Percentiles rank a stretch among this genome's conserved stretches.
Conservation (phyloP, 208 protist genomes). For the Acanthamoeba royreba region DNA sequence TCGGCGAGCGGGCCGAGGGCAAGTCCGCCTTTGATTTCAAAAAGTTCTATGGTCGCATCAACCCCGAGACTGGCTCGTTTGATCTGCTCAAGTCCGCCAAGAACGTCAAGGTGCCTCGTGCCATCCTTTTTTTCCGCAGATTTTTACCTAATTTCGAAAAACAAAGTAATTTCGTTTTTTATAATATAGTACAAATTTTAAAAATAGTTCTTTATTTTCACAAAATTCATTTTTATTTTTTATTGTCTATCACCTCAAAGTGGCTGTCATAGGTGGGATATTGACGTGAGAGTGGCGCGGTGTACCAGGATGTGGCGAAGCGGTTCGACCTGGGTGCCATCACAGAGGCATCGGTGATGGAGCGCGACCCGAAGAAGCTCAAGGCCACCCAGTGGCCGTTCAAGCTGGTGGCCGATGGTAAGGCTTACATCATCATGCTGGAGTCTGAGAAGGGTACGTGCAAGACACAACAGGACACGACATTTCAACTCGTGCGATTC, state of each 20-base stretch:
- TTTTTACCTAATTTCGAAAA: background rate
- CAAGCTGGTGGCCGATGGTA: background rate
- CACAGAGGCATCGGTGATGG: background rate
- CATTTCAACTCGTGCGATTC: background rate
- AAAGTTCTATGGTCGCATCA: background rate
- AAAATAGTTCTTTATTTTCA: too few species aligned
- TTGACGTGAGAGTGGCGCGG: background rate
- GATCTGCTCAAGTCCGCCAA: background rate
- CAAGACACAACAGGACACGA: too few species aligned
- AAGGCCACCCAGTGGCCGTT: background rate
- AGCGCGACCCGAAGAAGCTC: background rate
- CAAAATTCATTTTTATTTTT: background rate
- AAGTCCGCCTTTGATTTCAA: background rate
- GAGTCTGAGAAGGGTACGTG: conserved; percentile 7
- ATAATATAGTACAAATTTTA: background rate
- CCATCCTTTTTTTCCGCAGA: too few species aligned
- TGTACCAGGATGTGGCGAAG: background rate
- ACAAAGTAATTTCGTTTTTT: background rate
- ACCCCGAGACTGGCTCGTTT: background rate
- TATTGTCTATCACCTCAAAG: too few species aligned
- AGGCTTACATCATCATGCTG: background rate
- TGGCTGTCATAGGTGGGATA: too few species aligned
- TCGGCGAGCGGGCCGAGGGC: background rate
- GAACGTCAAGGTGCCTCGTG: conserved; percentile 3
- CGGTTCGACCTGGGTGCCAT: background rate